These are phyloP conservation scores for Fusarium tjaetaba DNA, from an alignment of 2,329 filamentous ascomycete species.

Conservation along the genomic window DNA sequence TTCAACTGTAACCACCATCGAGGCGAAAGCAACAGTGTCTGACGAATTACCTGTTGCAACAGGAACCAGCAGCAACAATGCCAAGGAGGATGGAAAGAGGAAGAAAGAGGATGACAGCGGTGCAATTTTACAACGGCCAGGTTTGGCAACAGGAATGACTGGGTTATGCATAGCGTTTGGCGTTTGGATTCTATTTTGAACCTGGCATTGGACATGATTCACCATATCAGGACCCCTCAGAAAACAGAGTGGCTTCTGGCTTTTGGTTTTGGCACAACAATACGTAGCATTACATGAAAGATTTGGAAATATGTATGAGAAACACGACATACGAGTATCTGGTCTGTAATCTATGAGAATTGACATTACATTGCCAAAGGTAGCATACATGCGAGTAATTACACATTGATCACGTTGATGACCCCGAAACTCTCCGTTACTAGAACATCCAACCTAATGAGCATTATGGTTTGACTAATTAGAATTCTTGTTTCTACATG, in stretches of 20 bases:
- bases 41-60: conserved; percentile 43
- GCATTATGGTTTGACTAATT: not conserved
- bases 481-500: not conserved
- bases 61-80: conserved; percentile 26
- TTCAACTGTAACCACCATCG: conserved; percentile 55
- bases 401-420: not conserved
- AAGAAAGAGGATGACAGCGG: conserved; percentile 37
- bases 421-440: not conserved
- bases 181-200: conserved; percentile 50
- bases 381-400: not conserved
- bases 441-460: not conserved
- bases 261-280: not conserved
- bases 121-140: conserved; percentile 11
- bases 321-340: not conserved
- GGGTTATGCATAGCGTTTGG: conserved; percentile 53
- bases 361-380: not conserved
- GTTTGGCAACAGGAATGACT: conserved; percentile 32
- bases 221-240: not conserved
- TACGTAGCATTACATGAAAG: not conserved
- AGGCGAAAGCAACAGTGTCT: conserved; percentile 42
- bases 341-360: not conserved
- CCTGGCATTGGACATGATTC: not conserved
- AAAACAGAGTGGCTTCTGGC: not conserved
- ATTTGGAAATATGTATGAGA: not conserved
- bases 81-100: conserved; percentile 36